These are phyloP conservation scores for Gardenia jasminoides DNA, from an alignment of 257 asterid genomes.

Conservation along the genomic window DNA sequence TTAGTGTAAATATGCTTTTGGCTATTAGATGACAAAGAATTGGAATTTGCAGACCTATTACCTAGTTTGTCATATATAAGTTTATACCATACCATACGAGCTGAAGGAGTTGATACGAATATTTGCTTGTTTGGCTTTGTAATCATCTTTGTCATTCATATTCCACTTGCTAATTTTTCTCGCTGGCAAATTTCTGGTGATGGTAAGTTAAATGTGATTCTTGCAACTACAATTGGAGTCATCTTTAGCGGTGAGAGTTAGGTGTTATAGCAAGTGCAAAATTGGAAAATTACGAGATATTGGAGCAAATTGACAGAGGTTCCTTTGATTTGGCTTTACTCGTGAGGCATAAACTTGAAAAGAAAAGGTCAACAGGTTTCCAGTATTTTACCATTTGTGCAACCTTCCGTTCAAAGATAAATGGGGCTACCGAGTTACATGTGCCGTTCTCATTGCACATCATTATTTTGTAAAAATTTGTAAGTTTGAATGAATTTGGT, in stretches of 20 bases:
- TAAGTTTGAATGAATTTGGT: too few relatives aligned
- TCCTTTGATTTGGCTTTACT: slow-evolving; percentile 95
- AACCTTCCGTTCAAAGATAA: not conserved
- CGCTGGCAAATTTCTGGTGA: not conserved
- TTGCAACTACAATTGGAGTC: too few relatives aligned
- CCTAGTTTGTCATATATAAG: too few relatives aligned
- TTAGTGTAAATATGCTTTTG: too few relatives aligned
- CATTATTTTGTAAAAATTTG: too few relatives aligned
- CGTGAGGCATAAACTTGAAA: slow-evolving; percentile 90
- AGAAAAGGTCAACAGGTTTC: slow-evolving; percentile 66
- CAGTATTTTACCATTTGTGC: not conserved
- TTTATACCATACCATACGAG: too few relatives aligned
- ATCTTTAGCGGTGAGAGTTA: not conserved
- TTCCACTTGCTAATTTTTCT: not conserved
- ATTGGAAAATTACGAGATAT: slow-evolving; percentile 82
- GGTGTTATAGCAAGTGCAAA: slow-evolving; percentile 10
- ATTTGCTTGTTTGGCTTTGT: not conserved
- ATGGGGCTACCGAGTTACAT: not conserved
- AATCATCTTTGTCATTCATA: not conserved
- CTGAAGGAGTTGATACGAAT: not conserved
- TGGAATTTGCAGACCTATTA: too few relatives aligned
- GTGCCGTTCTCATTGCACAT: too few relatives aligned
- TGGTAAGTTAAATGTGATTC: not conserved
- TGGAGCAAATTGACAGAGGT: slow-evolving; percentile 97
- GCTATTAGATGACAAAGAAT: not conserved